phyloP scores from a whole-genome alignment of 306 rosid genomes.

The Cicer judaicum region DNA sequence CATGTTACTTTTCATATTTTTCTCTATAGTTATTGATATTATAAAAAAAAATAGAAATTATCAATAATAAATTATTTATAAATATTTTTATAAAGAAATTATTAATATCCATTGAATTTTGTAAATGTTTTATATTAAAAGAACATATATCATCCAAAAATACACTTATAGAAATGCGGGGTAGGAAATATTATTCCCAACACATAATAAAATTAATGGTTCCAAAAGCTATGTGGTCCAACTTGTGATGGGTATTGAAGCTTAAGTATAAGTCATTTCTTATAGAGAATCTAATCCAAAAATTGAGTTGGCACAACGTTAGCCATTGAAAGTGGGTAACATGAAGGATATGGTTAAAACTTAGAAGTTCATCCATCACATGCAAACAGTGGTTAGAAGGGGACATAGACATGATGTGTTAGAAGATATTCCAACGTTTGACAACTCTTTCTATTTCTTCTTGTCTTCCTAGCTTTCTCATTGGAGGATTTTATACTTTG shows the following conservation, averaged over 20 bases:
- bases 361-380: conserved; percentile 55
- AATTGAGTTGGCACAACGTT: conserved; percentile 49
- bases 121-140: too few relatives aligned
- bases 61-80: too few relatives aligned
- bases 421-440: conserved; percentile 53
- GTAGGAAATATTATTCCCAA: too few relatives aligned
- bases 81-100: too few relatives aligned
- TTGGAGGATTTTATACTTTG: conserved; percentile 53
- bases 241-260: conserved; percentile 49
- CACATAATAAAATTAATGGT: conserved; percentile 31
- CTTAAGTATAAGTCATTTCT: conserved; percentile 28
- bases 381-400: conserved; percentile 54
- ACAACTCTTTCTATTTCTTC: conserved; percentile 45
- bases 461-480: conserved; percentile 47
- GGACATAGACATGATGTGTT: conserved; percentile 72
- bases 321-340: conserved; percentile 45
- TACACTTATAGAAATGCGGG: too few relatives aligned
- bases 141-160: too few relatives aligned
- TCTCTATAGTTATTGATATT: too few relatives aligned
- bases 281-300: conserved; percentile 41
- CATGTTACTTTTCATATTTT: too few relatives aligned
- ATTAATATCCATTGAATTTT: too few relatives aligned
- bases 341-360: conserved; percentile 38
- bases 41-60: too few relatives aligned
- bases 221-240: conserved; percentile 42